Conservation (phyloP, 768 basidiomycete species). For the Agaricus subrufescens region DNA sequence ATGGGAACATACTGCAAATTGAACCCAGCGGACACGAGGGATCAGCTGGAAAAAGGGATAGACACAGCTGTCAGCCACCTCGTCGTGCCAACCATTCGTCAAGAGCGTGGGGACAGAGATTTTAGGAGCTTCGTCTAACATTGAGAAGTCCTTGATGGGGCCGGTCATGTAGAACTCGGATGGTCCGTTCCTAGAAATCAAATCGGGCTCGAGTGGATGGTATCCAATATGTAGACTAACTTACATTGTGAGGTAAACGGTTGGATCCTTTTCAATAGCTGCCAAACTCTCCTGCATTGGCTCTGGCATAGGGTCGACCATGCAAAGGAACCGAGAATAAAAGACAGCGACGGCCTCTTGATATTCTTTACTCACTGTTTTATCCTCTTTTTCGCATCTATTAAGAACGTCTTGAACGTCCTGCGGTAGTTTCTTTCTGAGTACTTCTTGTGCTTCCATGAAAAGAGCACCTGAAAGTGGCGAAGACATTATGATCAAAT, state of each 20-base stretch:
- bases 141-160: constrained; percentile 40
- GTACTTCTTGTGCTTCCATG: constrained; percentile 16
- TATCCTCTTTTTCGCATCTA: constrained; percentile 42
- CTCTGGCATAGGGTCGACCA: constrained; percentile 39
- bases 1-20: constrained; percentile 22
- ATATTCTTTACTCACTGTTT: constrained; percentile 40
- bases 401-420: constrained; percentile 32
- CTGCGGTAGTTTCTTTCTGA: constrained; percentile 28
- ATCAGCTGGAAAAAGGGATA: constrained; percentile 32
- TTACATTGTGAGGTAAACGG: constrained; percentile 45
- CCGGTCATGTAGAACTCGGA: constrained; percentile 31
- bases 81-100: constrained; percentile 37
- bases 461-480: constrained; percentile 43
- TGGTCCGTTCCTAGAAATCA: constrained; percentile 27
- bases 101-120: constrained; percentile 35
- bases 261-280: constrained; percentile 37
- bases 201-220: not conserved
- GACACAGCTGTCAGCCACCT: constrained; percentile 31
- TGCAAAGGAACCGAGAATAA: constrained; percentile 39
- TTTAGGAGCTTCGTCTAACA: constrained; percentile 36
- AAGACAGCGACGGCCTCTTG: constrained; percentile 35
- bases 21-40: constrained; percentile 37
- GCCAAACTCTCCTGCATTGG: constrained; percentile 28
- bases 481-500: constrained; percentile 40
- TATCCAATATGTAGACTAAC: constrained; percentile 5